These are phyloP conservation scores for Corynespora cassiicola DNA, from an alignment of 2,329 filamentous ascomycete genomes.

Conservation along the genomic window DNA sequence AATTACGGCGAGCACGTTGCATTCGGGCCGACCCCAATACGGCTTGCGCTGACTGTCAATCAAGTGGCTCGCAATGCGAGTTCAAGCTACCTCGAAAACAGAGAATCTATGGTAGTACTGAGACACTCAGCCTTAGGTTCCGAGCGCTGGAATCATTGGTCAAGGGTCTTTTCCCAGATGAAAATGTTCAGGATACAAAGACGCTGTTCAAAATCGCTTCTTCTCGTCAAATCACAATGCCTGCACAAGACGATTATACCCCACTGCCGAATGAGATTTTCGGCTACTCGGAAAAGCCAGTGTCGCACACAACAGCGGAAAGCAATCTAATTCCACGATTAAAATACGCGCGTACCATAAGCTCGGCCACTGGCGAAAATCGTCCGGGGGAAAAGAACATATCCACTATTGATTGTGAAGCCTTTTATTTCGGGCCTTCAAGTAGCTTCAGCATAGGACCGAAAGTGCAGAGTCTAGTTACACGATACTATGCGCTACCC, in stretches of 20 bases:
- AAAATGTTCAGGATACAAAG: constrained; percentile 47
- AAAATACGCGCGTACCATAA: no score
- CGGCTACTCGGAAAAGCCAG: neutral
- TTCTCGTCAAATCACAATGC: constrained; percentile 47
- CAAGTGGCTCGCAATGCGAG: constrained; percentile 49
- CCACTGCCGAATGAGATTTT: constrained; percentile 7
- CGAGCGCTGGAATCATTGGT: constrained; percentile 51
- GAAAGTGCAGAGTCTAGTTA: constrained; percentile 25
- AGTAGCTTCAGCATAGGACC: constrained; percentile 31
- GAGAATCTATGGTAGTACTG: constrained; percentile 54
- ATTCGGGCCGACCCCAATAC: constrained; percentile 34
- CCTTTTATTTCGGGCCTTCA: constrained; percentile 37
- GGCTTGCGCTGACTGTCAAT: constrained; percentile 48
- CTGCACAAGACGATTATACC: constrained; percentile 32
- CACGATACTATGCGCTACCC: constrained; percentile 30
- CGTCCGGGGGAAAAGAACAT: constrained; percentile 21
- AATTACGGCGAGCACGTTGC: constrained; percentile 34
- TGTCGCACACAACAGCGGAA: no score
- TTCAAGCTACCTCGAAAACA: constrained; percentile 54
- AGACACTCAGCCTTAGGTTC: constrained; percentile 53
- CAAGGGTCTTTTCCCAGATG: constrained; percentile 49
- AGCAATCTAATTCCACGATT: no score
- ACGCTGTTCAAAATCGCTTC: constrained; percentile 49
- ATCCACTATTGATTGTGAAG: constrained; percentile 21
- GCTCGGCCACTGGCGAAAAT: neutral